A percentile compares a stretch with the other conserved stretches of the same genome.
Conservation (phyloP, 2,329 filamentous ascomycete species). For the Xylaria sp. region DNA sequence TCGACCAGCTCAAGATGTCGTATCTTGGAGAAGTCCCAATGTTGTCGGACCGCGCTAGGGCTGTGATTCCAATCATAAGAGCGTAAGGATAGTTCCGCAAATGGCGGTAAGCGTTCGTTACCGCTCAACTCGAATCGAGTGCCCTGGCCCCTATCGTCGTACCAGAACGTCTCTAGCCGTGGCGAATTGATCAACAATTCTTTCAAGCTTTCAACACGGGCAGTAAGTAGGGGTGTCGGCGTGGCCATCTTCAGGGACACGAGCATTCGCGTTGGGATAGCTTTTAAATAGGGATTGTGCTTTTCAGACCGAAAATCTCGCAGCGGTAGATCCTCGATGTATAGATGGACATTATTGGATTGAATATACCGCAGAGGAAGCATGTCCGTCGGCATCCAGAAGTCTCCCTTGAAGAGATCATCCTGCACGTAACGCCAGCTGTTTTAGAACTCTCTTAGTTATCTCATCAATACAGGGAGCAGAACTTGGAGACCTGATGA, state of each 20-base stretch:
- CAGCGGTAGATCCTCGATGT: slow-evolving; percentile 57
- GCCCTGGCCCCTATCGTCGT: slow-evolving; percentile 58
- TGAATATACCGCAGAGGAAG: slow-evolving; percentile 50
- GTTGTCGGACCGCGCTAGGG: slow-evolving; percentile 51
- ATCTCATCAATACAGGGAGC: background rate
- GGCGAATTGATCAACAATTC: slow-evolving; percentile 53
- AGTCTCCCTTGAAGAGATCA: slow-evolving; percentile 44
- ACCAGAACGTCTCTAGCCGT: slow-evolving; percentile 55
- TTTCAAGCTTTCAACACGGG: slow-evolving; percentile 56
- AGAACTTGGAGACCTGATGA: slow-evolving; percentile 1
- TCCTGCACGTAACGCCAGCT: slow-evolving; percentile 56
- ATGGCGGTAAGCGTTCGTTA: slow-evolving; percentile 57
- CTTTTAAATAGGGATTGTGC: slow-evolving; percentile 52
- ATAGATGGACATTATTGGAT: slow-evolving; percentile 49
- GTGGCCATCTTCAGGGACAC: slow-evolving; percentile 56
- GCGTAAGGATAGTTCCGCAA: slow-evolving; percentile 55
- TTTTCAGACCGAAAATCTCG: slow-evolving; percentile 51
- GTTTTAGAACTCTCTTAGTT: slow-evolving; percentile 9
- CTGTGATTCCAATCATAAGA: slow-evolving; percentile 63
- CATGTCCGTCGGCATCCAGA: slow-evolving; percentile 56
- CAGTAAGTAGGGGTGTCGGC: slow-evolving; percentile 56
- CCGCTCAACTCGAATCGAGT: slow-evolving; percentile 56
- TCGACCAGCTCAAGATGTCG: slow-evolving; percentile 55
- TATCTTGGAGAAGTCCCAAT: slow-evolving; percentile 62
- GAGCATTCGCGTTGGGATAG: slow-evolving; percentile 54